Evolutionary conservation across 73 alveolate species (phyloP).

Genomic region (Blepharisma stoltei): DNA sequence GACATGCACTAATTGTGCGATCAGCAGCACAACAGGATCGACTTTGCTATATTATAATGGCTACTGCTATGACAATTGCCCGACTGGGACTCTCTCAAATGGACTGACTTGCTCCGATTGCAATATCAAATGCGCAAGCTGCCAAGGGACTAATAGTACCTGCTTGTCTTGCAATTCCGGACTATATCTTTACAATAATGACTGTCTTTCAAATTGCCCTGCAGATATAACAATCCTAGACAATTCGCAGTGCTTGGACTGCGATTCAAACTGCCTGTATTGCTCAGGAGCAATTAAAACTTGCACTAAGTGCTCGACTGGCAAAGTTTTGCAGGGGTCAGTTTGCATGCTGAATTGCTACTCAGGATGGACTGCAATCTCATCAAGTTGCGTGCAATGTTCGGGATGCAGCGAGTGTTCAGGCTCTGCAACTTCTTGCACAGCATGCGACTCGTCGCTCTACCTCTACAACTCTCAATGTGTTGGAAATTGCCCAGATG

Average conservation of each 20-base stretch:
- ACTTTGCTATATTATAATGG: not conserved
- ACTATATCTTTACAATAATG: not conserved
- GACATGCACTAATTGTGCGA: constrained; percentile 20
- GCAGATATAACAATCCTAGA: not conserved
- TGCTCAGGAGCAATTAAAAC: constrained; percentile 15
- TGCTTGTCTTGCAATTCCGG: constrained; percentile 31
- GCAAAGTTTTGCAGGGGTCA: constrained; percentile 21
- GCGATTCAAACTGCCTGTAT: constrained; percentile 21
- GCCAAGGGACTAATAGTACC: not conserved
- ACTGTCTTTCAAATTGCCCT: not conserved
- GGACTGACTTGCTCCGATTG: constrained; percentile 14
- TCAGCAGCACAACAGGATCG: not conserved
- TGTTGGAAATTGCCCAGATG: not conserved
- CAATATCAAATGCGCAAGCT: not conserved
- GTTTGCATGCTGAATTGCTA: not conserved
- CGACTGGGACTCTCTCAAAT: not conserved
- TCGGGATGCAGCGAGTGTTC: not conserved
- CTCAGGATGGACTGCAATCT: not conserved
- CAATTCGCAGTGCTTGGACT: constrained; percentile 12
- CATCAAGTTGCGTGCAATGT: not conserved
- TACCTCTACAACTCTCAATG: constrained; percentile 7
- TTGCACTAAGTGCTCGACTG: constrained; percentile 26
- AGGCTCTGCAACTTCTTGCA: not conserved
- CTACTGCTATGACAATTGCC: not conserved
- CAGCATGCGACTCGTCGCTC: not conserved